phyloP scores from a whole-genome alignment of 2,329 filamentous ascomycete genomes.

The Alternaria panax region DNA sequence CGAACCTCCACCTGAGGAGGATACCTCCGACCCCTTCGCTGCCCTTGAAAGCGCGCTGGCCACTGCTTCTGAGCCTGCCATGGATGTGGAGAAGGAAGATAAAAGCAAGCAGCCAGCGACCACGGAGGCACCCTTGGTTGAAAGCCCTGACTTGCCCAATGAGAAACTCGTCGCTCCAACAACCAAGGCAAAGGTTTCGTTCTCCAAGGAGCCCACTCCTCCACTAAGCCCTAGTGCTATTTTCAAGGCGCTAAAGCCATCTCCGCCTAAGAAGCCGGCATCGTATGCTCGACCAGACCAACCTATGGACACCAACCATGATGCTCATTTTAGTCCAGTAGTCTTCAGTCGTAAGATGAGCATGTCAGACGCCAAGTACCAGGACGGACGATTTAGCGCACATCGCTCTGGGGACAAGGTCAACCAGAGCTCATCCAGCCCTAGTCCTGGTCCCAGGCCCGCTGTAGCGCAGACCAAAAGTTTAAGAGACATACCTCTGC shows the following conservation, averaged over 20 bases:
- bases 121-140: not conserved
- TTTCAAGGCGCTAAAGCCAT: conserved; percentile 57
- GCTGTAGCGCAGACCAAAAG: conserved; percentile 26
- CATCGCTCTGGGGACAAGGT: conserved; percentile 3
- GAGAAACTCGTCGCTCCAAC: not conserved
- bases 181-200: not conserved
- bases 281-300: conserved; percentile 13
- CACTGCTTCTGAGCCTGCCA: conserved; percentile 9
- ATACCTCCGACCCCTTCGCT: conserved; percentile 36
- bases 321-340: conserved; percentile 61
- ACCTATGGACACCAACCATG: conserved; percentile 26
- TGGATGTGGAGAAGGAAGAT: conserved; percentile 1
- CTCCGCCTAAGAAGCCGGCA: conserved; percentile 32
- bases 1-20: conserved; percentile 27
- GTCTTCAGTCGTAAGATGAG: conserved; percentile 59
- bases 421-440: conserved; percentile 11
- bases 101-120: conserved; percentile 9
- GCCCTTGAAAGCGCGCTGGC: conserved; percentile 42
- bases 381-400: conserved; percentile 55
- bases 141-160: not conserved
- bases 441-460: conserved; percentile 2
- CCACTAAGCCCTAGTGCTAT: conserved; percentile 54
- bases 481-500: conserved; percentile 37
- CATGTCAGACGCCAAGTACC: conserved; percentile 63
- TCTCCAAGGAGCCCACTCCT: conserved; percentile 38